Evolutionary conservation across 2,329 filamentous ascomycete genomes (phyloP), one percentile per base, ranked within the genome.

Genomic region (Alternaria novae-zelandiae): DNA sequence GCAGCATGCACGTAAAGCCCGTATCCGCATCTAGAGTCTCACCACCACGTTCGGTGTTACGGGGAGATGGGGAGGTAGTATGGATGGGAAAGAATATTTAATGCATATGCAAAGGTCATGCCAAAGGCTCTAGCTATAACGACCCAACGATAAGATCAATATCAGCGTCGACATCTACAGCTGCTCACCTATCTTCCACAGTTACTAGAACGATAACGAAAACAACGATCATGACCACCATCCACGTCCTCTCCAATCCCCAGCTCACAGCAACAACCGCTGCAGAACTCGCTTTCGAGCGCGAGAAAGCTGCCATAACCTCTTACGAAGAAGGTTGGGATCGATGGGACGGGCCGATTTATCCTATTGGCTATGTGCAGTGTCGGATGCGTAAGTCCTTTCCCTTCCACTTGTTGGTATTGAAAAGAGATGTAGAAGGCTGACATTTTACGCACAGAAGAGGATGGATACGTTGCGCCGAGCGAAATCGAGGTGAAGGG

Each of bases 261-360:
- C 28, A n/a, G 13, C 30, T 26, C 12, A 25, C 9, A 41, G 4
- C 15, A 6, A 12, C 47, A 11, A 61, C 66, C 28, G 45, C 66
- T 11, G 67, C 64, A 43, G 65, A 71, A 32, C 62, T 69, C 49
- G 63, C 66, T 47, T 72, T 70, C 43, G 70, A 74, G 69, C 64
- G 58, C 26, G 71, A 74, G 53, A 71, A 71, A 51, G 63, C 68
- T 2, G 50, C 68, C 8, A 69, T 75, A 7, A 66, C 57, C 6
- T 69, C 69, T n/a, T 76, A 74, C 60, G 72, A 74, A 53, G 63
- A 74, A 25, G 71, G 69, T 8, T 74, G 69, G 68, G 73, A 75
- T 61, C 59, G 67, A 28, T 73, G 68, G 70, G 73, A 75, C 43
- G 72, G 70, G 4, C 74, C 71, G 10, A 45, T 71, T 26, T 74